phyloP scores from a whole-genome alignment of 2,329 filamentous ascomycete genomes.

The Diplodia seriata region DNA sequence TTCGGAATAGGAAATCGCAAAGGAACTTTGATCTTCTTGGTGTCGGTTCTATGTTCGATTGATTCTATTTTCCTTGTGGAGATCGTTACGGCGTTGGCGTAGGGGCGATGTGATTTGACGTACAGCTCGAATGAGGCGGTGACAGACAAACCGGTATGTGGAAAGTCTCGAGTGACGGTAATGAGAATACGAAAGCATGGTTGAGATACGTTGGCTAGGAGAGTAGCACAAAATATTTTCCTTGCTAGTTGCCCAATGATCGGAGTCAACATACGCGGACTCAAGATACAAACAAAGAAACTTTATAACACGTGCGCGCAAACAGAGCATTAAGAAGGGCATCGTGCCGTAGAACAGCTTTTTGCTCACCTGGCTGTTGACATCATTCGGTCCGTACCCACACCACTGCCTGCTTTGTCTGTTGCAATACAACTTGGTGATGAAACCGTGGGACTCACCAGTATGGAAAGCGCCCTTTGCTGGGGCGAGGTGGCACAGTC shows the following conservation, averaged over 20 bases:
- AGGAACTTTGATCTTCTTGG: conserved; percentile 4
- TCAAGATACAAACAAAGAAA: conserved; percentile 19
- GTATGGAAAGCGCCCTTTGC: not conserved
- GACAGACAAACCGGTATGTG: not conserved
- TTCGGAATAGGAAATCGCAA: conserved; percentile 32
- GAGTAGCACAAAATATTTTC: conserved; percentile 11
- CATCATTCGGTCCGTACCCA: not conserved
- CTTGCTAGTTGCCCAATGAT: not conserved
- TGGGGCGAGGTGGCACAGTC: not conserved
- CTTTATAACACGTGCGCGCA: not conserved
- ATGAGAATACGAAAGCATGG: conserved; percentile 4
- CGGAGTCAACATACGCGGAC: not conserved
- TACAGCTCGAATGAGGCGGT: not conserved
- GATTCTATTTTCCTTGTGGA: conserved; percentile 6
- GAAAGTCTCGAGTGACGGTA: not conserved
- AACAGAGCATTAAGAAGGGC: not conserved
- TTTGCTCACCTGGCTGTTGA: not conserved
- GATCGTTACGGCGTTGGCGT: conserved; percentile 21
- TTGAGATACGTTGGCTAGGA: not conserved
- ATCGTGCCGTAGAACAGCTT: not conserved
- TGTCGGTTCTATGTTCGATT: conserved; percentile 19
- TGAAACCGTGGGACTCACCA: not conserved
- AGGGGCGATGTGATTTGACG: not conserved
- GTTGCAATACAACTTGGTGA: not conserved
- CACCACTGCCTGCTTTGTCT: not conserved